A percentile compares a stretch with the other conserved stretches of the same genome.
These are phyloP conservation scores for Meyerozyma sp. DNA, from an alignment of 1,139 yeast genomes.

Conservation along the genomic window DNA sequence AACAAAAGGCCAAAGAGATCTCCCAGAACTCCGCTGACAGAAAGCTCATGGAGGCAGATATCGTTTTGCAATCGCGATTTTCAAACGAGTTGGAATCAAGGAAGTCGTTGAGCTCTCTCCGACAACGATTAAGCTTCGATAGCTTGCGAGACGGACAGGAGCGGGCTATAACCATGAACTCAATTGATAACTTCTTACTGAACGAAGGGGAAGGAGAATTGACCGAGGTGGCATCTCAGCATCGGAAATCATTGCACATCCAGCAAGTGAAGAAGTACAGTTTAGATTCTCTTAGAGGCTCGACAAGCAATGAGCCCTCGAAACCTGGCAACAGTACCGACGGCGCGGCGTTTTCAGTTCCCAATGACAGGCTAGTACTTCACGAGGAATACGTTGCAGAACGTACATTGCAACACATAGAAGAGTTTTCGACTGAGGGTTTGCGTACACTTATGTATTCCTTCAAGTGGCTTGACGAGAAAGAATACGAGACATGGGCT, in stretches of 20 bases:
- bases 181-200: conserved; percentile 55
- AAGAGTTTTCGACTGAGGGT: conserved; percentile 93
- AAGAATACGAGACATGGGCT: conserved; percentile 65
- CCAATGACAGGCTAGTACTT: conserved; percentile 57
- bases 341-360: conserved; percentile 20
- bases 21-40: conserved; percentile 56
- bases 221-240: conserved; percentile 51
- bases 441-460: conserved; percentile 83
- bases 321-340: not conserved
- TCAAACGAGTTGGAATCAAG: conserved; percentile 29
- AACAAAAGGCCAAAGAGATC: conserved; percentile 57
- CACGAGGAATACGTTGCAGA: conserved; percentile 79
- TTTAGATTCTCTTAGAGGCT: conserved; percentile 14
- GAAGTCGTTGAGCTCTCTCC: conserved; percentile 24
- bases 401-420: conserved; percentile 82
- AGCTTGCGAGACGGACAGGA: conserved; percentile 14
- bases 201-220: conserved; percentile 52
- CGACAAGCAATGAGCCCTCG: not conserved
- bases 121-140: conserved; percentile 26
- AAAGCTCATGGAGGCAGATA: conserved; percentile 76
- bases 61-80: conserved; percentile 50
- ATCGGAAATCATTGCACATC: conserved; percentile 59
- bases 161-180: conserved; percentile 27
- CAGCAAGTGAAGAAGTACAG: conserved; percentile 58
- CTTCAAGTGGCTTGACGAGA: conserved; percentile 60